Base-by-base conservation (phyloP, 306 rosid species). In the Fagus crenata region DNA sequence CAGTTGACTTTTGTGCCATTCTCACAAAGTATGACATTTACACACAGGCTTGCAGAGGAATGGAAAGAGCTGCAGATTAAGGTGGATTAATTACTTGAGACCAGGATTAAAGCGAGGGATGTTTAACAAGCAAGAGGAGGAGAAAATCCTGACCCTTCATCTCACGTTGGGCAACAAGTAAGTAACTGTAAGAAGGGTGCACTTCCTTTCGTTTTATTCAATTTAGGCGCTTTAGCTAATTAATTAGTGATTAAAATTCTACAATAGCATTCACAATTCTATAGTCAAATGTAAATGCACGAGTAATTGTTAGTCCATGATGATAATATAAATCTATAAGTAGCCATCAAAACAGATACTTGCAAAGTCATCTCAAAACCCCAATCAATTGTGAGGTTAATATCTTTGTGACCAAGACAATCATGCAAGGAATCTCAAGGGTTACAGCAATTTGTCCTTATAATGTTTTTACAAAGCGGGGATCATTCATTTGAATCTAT, bases 1-100 rank as follows among this genome's bases (percentile, higher is more conserved):
- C 14, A 53, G 46, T 65, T 77, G 7, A 73, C 49, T 5, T 79
- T 76, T 6, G 54, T 53, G 5, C 65, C 28, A 9, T 49, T 53
- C 39, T 49, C 3, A 40, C 67, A 37, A 15, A 67, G 17, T 9
- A 2, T 63, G 35, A 65, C 17, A 1, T 32, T 42, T 75, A 15
- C 49, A 76, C 72, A 42, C 77, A 93, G 98, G 86, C 1, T 72
- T 93, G 81, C 93, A 88, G 51, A 91, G 98, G 70, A 88, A 89
- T 82, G 98, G 97, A 81, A 93, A 93, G 73, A 93, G 98, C 71
- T 93, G 98, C 85, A 87, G 98, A 84, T 70, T 91, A 73, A 89
- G 98, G 78, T 93, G 98, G 98, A 93, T 91, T 3, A 93, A 91
- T 68, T 95, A 95, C 81, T 65, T 92, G 43, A 90, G 99, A 83